A percentile compares a stretch with the other conserved stretches of the same genome.
These are phyloP conservation scores for Diaporthe humulicola DNA, from an alignment of 2,329 filamentous ascomycete species.

Conservation along the genomic window DNA sequence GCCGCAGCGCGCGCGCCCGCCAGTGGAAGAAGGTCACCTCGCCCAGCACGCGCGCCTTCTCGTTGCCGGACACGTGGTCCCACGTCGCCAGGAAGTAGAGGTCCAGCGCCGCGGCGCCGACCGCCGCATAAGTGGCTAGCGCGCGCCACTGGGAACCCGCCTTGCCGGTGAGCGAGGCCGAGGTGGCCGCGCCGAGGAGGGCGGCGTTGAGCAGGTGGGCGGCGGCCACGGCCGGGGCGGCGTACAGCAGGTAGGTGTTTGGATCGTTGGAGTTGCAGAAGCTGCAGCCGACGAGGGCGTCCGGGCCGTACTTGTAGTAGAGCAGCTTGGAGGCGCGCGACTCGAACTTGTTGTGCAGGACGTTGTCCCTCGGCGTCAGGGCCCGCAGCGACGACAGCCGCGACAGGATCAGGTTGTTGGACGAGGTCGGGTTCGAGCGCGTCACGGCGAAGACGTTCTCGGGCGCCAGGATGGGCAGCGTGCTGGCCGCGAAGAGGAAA, in stretches of 20 bases:
- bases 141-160: conserved; percentile 78
- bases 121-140: conserved; percentile 74
- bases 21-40: conserved; percentile 82
- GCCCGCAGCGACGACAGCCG: conserved; percentile 74
- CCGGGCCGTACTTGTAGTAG: conserved; percentile 87
- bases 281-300: conserved; percentile 79
- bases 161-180: conserved; percentile 72
- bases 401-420: conserved; percentile 86
- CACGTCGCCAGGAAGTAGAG: conserved; percentile 75
- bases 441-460: conserved; percentile 87
- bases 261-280: conserved; percentile 84
- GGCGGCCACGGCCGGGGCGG: conserved; percentile 77
- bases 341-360: conserved; percentile 77
- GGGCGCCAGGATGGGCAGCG: conserved; percentile 76
- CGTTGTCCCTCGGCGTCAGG: conserved; percentile 72
- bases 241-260: conserved; percentile 83
- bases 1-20: conserved; percentile 74
- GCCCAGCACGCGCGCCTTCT: conserved; percentile 69
- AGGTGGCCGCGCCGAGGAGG: conserved; percentile 80
- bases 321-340: conserved; percentile 80
- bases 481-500: conserved; percentile 70
- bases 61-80: conserved; percentile 71
- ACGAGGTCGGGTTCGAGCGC: conserved; percentile 84
- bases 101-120: conserved; percentile 73
- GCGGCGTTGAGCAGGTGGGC: conserved; percentile 87